These are phyloP conservation scores for Mycena vulgaris DNA, from an alignment of 768 basidiomycete species.

Conservation along the genomic window DNA sequence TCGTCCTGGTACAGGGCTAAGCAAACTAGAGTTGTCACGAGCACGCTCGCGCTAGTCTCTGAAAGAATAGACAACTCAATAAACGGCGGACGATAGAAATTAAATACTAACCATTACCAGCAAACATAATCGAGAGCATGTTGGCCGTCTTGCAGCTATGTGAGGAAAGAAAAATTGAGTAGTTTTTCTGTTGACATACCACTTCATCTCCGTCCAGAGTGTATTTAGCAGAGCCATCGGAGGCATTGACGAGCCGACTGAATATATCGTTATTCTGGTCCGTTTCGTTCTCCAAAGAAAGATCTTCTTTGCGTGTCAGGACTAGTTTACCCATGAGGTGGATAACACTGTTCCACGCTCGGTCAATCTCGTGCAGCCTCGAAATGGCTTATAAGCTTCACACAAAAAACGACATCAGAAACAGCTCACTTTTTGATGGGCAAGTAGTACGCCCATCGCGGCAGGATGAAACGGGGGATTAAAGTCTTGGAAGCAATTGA, in stretches of 20 bases:
- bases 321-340: constrained; percentile 3
- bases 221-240: constrained; percentile 14
- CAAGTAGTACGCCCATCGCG: neutral
- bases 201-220: constrained; percentile 4
- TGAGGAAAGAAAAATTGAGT: neutral
- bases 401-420: neutral
- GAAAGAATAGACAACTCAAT: neutral
- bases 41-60: constrained; percentile 12
- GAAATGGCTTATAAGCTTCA: neutral
- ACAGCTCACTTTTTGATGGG: neutral
- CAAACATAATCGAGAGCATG: constrained; percentile 11
- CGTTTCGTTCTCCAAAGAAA: neutral
- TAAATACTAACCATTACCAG: neutral
- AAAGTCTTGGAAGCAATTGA: neutral
- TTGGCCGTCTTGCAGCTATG: neutral
- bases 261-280: constrained; percentile 1
- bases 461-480: neutral
- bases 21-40: neutral
- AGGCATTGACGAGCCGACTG: constrained; percentile 4
- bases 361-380: constrained; percentile 13
- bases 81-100: neutral
- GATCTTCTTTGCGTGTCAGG: neutral
- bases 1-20: neutral
- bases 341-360: constrained; percentile 10
- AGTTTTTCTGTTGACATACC: no score